A percentile compares a stretch with the other conserved stretches of the same genome.
Evolutionary conservation across 1,284 basidiomycete species (phyloP).

Genomic region (Golubevia sp.): DNA sequence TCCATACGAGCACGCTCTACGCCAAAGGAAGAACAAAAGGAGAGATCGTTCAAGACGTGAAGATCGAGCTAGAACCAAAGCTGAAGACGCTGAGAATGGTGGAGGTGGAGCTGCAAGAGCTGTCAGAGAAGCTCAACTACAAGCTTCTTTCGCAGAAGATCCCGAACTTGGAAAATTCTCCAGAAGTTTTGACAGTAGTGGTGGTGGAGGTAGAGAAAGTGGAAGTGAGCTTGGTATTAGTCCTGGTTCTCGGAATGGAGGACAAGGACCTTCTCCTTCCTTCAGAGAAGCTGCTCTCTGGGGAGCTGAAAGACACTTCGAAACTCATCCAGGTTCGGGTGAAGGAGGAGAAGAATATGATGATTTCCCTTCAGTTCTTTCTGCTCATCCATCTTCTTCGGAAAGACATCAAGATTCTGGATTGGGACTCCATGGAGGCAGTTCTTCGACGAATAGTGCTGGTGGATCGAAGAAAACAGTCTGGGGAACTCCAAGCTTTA

Average conservation of each 20-base stretch:
- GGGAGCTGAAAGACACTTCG: conserved; percentile 53
- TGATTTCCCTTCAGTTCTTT: conserved; percentile 40
- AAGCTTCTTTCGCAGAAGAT: background rate
- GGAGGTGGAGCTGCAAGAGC: conserved; percentile 8
- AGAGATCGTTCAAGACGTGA: conserved; percentile 43
- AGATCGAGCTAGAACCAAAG: conserved; percentile 42
- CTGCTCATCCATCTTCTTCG: background rate
- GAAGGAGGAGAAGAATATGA: conserved; percentile 19
- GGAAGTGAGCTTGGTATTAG: background rate
- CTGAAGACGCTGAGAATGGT: conserved; percentile 37
- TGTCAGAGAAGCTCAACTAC: conserved; percentile 13
- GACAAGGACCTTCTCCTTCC: conserved; percentile 17
- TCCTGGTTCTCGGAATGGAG: background rate
- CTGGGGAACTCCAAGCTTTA: conserved; percentile 47
- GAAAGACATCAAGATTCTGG: background rate
- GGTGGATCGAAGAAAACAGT: conserved; percentile 34
- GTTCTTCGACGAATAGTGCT: background rate
- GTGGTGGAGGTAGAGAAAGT: background rate
- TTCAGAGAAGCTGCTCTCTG: conserved; percentile 51
- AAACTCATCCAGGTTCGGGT: conserved; percentile 40
- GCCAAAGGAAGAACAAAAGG: conserved; percentile 33
- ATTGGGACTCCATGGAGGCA: background rate
- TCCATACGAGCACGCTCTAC: conserved; percentile 45
- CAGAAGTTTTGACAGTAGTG: conserved; percentile 10
- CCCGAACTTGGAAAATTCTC: conserved; percentile 23